These are phyloP conservation scores for Coemansia aciculifera DNA, from an alignment of 192 early-diverging fungal species.

Conservation along the genomic window DNA sequence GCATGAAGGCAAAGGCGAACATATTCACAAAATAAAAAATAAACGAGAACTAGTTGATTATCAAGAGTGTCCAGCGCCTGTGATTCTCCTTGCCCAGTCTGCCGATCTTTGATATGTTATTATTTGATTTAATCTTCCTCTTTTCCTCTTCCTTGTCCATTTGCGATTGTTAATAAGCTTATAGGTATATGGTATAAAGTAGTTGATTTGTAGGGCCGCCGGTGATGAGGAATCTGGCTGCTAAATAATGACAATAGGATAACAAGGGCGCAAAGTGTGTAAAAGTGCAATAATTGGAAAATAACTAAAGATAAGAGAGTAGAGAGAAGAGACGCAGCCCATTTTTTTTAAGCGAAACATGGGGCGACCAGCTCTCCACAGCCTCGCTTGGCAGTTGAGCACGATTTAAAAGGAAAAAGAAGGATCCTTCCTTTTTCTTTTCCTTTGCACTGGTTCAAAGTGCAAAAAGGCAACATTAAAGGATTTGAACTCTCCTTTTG, in stretches of 20 bases:
- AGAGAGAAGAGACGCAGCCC: background rate
- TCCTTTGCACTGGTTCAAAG: background rate
- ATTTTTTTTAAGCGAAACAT: background rate
- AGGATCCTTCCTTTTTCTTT: background rate
- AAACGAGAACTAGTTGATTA: background rate
- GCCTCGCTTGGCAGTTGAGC: background rate
- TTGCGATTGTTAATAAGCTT: background rate
- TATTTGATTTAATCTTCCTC: no score
- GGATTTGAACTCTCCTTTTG: background rate
- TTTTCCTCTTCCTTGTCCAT: background rate
- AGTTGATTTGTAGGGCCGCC: background rate
- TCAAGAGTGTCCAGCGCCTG: background rate
- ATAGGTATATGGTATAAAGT: background rate
- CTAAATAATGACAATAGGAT: background rate
- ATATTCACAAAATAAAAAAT: background rate
- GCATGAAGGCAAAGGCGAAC: background rate
- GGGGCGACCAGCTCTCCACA: background rate
- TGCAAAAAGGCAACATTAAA: background rate
- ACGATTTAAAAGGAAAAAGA: background rate
- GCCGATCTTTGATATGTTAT: fast-evolving
- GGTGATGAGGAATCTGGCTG: background rate
- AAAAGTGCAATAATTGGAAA: background rate
- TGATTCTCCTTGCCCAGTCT: background rate
- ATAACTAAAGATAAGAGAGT: background rate
- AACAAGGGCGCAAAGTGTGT: background rate